Base-by-base conservation (phyloP, 805 yeast genomes). In the Yarrowia sp. region DNA sequence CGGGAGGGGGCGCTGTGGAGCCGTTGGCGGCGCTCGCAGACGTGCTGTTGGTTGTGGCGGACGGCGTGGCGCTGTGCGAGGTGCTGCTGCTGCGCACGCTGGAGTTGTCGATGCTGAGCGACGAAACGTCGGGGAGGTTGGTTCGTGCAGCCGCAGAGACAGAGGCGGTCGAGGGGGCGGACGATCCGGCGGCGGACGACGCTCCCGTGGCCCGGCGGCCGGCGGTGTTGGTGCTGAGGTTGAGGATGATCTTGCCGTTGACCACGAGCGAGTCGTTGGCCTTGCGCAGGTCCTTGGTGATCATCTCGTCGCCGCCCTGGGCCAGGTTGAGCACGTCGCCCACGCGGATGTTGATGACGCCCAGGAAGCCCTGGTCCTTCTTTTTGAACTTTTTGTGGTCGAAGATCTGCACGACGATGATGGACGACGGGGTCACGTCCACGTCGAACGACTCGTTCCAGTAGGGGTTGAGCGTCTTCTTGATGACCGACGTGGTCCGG, bases 321-420 rank as follows among this genome's bases (percentile, higher is more conserved):
- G 67, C 63, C 24, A 77, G 66, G 71, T 91, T 96, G 63, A 93
- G 82, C 27, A 89, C 90, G 73, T 94, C 98, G 42, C 93, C 93
- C 29, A 94, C 83, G 66, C 96, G 81, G 59, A 94, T 82, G 73
- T 94, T 94, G 65, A 94, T 94, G 18, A 94, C 98, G 63, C 99
- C 99, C 60, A 94, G 78, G 69, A 94, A 94, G 5, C 99, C 99
- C 75, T 94, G 99, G 73, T 94, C 99, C 81, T 91, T 92, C 84
- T 90, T 91, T 74, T 94, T 94, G 78, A 94, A 94, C 75, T 94
- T 94, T 73, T 91, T 92, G 73, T 93, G 98, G 74, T 94, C 98
- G 75, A 94, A 94, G 7, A 94, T 94, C 74, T 94, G 98, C 65
- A 94, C 84, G 13, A 93, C 96, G 58, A 94, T 78, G 44, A 92